Percentiles rank a stretch among this genome's conserved stretches.
These are phyloP conservation scores for Ascochyta fabae DNA, from an alignment of 2,329 filamentous ascomycete species.

Conservation along the genomic window DNA sequence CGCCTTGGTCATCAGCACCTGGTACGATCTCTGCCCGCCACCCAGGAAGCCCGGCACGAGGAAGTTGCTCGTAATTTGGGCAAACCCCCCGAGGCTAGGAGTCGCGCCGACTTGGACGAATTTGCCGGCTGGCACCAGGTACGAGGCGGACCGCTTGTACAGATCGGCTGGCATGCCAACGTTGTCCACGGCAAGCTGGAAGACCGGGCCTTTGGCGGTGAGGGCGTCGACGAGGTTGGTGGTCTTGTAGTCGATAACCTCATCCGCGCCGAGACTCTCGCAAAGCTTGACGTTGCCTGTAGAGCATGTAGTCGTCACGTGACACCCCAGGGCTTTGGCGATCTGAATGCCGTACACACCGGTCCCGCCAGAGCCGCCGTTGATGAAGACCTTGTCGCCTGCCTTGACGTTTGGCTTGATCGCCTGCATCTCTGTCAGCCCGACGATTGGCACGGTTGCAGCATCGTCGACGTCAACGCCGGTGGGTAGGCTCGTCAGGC, in stretches of 20 bases:
- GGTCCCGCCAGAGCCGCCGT: conserved; percentile 68
- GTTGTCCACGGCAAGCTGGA: conserved; percentile 64
- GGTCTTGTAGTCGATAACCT: conserved; percentile 66
- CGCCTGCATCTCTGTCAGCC: conserved; percentile 50
- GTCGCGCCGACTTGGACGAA: conserved; percentile 51
- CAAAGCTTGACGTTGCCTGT: conserved; percentile 63
- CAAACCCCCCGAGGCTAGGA: conserved; percentile 29
- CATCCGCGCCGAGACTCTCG: conserved; percentile 66
- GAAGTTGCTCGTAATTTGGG: conserved; percentile 47
- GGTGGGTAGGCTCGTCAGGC: conserved; percentile 33
- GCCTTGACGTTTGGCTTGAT: conserved; percentile 47
- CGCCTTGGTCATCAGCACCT: conserved; percentile 48
- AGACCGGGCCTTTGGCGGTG: conserved; percentile 57
- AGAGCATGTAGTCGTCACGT: conserved; percentile 67
- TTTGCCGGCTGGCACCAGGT: conserved; percentile 56
- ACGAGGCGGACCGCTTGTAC: conserved; percentile 61
- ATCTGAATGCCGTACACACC: conserved; percentile 69
- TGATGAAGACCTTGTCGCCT: conserved; percentile 65
- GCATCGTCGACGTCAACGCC: conserved; percentile 43
- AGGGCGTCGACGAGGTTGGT: conserved; percentile 57
- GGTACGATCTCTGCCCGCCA: conserved; percentile 57
- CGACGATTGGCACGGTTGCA: conserved; percentile 47
- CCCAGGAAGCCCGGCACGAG: conserved; percentile 57
- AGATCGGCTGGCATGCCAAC: conserved; percentile 59
- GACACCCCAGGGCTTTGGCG: conserved; percentile 65